phyloP scores from a whole-genome alignment of 441 rosid genomes.

The Hura crepitans region DNA sequence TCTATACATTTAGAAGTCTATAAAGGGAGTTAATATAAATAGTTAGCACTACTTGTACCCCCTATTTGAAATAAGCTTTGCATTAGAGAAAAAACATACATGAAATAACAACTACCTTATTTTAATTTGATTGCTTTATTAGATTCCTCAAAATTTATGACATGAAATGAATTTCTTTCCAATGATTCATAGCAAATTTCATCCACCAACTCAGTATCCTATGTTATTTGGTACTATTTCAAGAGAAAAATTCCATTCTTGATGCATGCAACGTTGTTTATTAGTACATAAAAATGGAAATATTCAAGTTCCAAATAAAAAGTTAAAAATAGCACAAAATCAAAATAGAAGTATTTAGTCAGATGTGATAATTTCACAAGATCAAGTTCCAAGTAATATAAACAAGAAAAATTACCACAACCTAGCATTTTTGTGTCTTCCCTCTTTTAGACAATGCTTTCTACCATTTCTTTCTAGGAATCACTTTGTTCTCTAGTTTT shows the following conservation, averaged over 20 bases:
- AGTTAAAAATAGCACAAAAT: too few relatives aligned
- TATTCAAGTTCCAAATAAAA: neutral
- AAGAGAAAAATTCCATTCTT: too few relatives aligned
- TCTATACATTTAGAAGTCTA: too few relatives aligned
- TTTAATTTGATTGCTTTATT: neutral
- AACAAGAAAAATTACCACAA: slow-evolving; percentile 1
- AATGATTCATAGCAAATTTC: neutral
- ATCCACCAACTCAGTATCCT: neutral
- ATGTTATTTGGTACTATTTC: neutral
- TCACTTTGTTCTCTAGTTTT: slow-evolving; percentile 81
- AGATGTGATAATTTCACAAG: neutral
- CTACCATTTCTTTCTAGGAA: slow-evolving; percentile 82
- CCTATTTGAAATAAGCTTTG: neutral
- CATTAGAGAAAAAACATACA: neutral
- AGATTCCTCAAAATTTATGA: neutral
- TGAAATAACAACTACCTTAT: neutral
- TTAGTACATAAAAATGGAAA: neutral
- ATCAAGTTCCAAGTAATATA: neutral
- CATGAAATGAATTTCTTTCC: neutral
- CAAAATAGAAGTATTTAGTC: neutral
- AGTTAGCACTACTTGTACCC: neutral
- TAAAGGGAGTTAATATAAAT: too few relatives aligned
- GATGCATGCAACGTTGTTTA: too few relatives aligned
- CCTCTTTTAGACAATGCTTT: slow-evolving; percentile 72
- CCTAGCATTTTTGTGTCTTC: slow-evolving; percentile 73